These are phyloP conservation scores for Rhizopus arrhizus DNA, from an alignment of 371 early-diverging fungal genomes.

Conservation along the genomic window DNA sequence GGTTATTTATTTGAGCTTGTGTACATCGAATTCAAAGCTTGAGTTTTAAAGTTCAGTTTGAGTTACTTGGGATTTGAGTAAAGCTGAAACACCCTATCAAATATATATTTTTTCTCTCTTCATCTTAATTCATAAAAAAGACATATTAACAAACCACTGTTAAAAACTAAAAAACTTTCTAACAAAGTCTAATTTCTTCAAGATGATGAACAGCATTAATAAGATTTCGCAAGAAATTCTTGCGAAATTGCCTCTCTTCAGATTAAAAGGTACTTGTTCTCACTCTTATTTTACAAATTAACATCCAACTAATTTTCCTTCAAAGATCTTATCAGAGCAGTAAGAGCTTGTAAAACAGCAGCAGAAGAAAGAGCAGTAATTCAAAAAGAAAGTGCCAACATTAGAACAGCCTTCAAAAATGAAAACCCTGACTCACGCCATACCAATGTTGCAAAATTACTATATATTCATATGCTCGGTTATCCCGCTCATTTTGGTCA, in stretches of 20 bases:
- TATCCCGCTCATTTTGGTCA: constrained; percentile 99
- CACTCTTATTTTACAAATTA: too few species aligned
- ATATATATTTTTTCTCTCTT: too few species aligned
- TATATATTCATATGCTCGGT: constrained; percentile 97
- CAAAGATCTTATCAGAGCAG: constrained; percentile 92
- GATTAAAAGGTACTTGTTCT: constrained; percentile 44
- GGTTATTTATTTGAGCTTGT: too few species aligned
- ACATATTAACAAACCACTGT: too few species aligned
- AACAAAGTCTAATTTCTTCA: not conserved
- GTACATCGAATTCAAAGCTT: too few species aligned
- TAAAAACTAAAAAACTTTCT: too few species aligned
- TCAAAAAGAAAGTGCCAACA: constrained; percentile 94
- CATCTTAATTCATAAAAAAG: too few species aligned
- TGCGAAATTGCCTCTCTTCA: constrained; percentile 52
- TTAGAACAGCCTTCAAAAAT: constrained; percentile 61
- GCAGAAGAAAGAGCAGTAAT: constrained; percentile 98
- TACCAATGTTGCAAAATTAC: constrained; percentile 91
- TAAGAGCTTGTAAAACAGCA: constrained; percentile 95
- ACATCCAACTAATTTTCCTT: not conserved
- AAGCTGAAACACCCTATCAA: too few species aligned
- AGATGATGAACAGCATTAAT: constrained; percentile 55
- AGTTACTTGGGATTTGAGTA: too few species aligned
- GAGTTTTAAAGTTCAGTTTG: too few species aligned
- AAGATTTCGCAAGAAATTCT: constrained; percentile 59
- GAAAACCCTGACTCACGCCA: constrained; percentile 46